Evolutionary conservation across 2,329 filamentous ascomycete genomes (phyloP).

Genomic region (Pezicula rhizophila): DNA sequence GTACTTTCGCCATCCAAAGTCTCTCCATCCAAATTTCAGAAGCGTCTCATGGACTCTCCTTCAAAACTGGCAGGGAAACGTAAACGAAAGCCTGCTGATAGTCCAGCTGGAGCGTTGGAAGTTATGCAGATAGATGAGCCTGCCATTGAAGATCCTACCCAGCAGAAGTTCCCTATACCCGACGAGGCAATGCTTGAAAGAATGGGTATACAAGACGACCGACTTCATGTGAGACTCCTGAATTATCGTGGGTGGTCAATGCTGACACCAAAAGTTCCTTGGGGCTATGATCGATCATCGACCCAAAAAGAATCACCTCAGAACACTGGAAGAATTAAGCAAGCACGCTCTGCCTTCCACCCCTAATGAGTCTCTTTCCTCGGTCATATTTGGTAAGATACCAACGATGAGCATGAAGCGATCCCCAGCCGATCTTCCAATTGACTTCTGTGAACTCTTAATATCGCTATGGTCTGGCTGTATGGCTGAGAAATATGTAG

Average conservation of each 20-base stretch:
- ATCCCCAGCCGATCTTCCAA: constrained; percentile 45
- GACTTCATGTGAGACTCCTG: constrained; percentile 29
- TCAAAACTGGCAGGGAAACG: constrained; percentile 58
- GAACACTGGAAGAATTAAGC: constrained; percentile 63
- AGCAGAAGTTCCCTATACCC: constrained; percentile 16
- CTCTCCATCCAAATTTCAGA: constrained; percentile 38
- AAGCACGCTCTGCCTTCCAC: constrained; percentile 60
- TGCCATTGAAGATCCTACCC: constrained; percentile 2
- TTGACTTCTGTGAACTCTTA: constrained; percentile 58
- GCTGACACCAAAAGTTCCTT: constrained; percentile 20
- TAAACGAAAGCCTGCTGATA: constrained; percentile 60
- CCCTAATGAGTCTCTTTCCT: constrained; percentile 55
- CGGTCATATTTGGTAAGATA: constrained; percentile 63
- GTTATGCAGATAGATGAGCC: constrained; percentile 18
- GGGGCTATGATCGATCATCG: constrained; percentile 28
- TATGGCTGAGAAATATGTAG: constrained; percentile 48
- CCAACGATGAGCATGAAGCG: constrained; percentile 46
- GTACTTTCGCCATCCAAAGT: constrained; percentile 40
- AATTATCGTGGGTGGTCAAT: not conserved
- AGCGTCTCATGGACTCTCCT: constrained; percentile 44
- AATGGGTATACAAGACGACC: constrained; percentile 34
- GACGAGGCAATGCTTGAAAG: constrained; percentile 30
- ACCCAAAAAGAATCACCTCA: constrained; percentile 41
- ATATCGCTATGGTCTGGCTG: constrained; percentile 65
- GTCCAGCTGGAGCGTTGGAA: constrained; percentile 54